Evolutionary conservation across 345 rosid species (phyloP), one percentile per base, ranked within the genome.

Genomic region (Ailanthus altissimus): DNA sequence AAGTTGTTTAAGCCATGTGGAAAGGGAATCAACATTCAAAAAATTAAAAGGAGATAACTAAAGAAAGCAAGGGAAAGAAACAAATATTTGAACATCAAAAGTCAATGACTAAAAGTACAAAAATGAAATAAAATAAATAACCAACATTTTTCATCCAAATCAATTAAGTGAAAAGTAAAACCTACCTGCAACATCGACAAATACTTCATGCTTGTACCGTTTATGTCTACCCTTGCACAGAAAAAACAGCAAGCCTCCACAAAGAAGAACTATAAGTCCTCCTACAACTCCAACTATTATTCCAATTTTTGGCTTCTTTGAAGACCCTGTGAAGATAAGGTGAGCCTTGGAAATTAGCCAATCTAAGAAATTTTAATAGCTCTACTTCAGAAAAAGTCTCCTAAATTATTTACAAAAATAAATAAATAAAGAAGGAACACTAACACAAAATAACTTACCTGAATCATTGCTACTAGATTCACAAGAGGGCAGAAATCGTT

Each of bases 161-260:
- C 18, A 62, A 9, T 32, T 25, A 71, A 57, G 28, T 53, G 56
- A 77, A 77, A 63, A 40, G 38, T 59, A 82, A 62, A n/a, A 20
- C 20, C 62, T 68, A 93, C 98, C 98, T 90, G 98, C 86, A 72
- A 93, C 99, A 85, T 95, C 99, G n/a, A 90, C 98, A 74, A 86
- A 95, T 3, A 86, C 90, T 79, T 95, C 99, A 54, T 85, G 91
- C 75, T 62, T 95, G 85, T 82, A 85, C 75, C 94, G 89, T 83
- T 84, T 88, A 66, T 79, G 86, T 79, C 82, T 89, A 81, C 89
- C 85, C 86, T 84, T 91, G 84, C 80, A 93, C 76, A 89, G 56
- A 49, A 86, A 78, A 78, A 88, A 84, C 62, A 91, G 66, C 71
- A 89, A 71, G 78, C 88, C 86, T 78, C 89, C 91, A 75, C 78